Evolutionary conservation across 768 basidiomycete species (phyloP), one percentile per base, ranked within the genome.

Genomic region (Suillus subaureus): DNA sequence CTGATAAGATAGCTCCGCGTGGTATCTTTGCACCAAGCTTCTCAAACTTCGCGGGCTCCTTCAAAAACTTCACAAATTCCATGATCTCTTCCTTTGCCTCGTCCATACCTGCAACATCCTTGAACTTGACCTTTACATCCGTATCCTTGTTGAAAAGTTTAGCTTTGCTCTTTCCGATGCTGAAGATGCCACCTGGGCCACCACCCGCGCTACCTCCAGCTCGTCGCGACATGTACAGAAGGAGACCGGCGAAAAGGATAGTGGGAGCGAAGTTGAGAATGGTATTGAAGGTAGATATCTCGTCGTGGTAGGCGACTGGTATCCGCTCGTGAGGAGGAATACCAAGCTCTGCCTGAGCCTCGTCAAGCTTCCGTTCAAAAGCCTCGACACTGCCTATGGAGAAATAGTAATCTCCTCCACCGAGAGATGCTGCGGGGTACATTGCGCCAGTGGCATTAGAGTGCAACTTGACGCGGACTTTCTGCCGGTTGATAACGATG

Each of bases 41-140:
- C 80, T 98, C 94, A 81, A 97, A 99, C 76, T 91, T 92, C 37
- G 88, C 80, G 15, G 97, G 97, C 64, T 99, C 92, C 81, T 98
- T 98, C 73, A 99, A 83, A 83, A 99, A 99, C 72, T 97, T 96
- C 76, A 99, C 97, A 71, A 99, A 99, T 77, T 99, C 97, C 94
- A 99, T 97, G 71, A 99, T 97, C 81, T 99, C 97, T 82, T 96
- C 93, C 83, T 99, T 99, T 52, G 96, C 97, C 79, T 99, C 97
- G 79, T 99, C 97, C 97, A 99, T 99, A 43, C 97, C 97, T 16
- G 97, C 97, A 21, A 99, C 94, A 75, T 99, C 96, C 80, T 89
- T 89, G 82, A 99, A 99, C 77, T 92, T 92, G 72, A 92, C 89
- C 75, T 89, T 91, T 74, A 99, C 90, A 61, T 96, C 93, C 40